Evolutionary conservation across 768 basidiomycete species (phyloP), one percentile per base, ranked within the genome.

Genomic region (Termitomyces sp.): DNA sequence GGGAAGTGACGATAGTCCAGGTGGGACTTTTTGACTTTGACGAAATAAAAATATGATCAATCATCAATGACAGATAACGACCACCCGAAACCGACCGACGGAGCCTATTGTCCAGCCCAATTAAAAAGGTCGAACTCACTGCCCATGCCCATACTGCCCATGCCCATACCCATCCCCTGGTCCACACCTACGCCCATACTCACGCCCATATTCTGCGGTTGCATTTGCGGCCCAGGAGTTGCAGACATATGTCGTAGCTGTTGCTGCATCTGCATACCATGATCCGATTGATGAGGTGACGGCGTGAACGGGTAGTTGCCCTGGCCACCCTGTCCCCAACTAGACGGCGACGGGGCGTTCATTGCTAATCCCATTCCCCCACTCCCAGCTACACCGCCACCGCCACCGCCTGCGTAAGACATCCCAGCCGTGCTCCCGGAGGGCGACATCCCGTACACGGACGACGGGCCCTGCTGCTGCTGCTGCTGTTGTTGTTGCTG

Each of bases 121-220:
- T 80, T 82, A 67, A 84, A 82, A 59, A 83, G 69, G 59, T 84
- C 83, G 62, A 81, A 79, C 54, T 85, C 84, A 63, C 66, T 21
- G 11, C 51, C 51, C 50, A 52, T 52, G 9, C 50, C 50, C 50
- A 39, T 37, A 0, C 23, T 16, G 0, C 35, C 50, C 50, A 40
- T 51, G 0, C 50, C 50, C 9, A 27, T 27, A 0, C 49, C 46
- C 46, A 47, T 47, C 28, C 46, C 46, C 46, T 19, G 19, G 6
- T 19, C 32, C 32, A 49, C n/a, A 6, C 45, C 34, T 30, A 37
- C 6, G 19, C 52, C 66, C 55, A 74, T 70, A 52, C 66, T 70
- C 60, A 41, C 19, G 16, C 54, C 66, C 56, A 75, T 72, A 54
- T 66, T 70, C 59, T 74, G 73, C 63, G 76, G 49, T 61, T 64